Conservation (phyloP, 106 monocot genomes). For the Iris macrosiphon region DNA sequence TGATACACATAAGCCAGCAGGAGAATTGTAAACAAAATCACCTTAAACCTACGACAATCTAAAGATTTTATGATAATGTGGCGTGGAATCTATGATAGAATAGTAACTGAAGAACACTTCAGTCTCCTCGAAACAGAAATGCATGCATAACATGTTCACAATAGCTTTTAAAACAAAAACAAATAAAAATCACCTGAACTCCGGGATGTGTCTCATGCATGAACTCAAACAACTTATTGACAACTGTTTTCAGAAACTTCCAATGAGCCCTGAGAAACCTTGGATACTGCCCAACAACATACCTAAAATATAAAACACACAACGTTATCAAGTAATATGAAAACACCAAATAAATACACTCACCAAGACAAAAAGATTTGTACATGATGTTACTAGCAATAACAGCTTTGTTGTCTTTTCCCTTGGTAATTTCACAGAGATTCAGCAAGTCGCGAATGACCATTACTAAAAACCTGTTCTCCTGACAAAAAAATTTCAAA, state of each 20-base stretch:
- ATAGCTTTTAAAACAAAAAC: background rate
- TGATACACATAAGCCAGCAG: too few relatives aligned
- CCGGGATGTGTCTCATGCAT: constrained; percentile 99
- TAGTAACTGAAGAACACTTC: too few relatives aligned
- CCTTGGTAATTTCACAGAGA: constrained; percentile 98
- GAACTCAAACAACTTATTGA: constrained; percentile 99
- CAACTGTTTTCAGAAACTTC: constrained; percentile 99
- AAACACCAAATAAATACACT: background rate
- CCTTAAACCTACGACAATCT: too few relatives aligned
- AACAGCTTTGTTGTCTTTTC: constrained; percentile 99
- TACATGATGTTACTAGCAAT: constrained; percentile 99
- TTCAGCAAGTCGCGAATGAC: constrained; percentile 95
- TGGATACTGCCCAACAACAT: constrained; percentile 99
- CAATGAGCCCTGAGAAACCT: constrained; percentile 96
- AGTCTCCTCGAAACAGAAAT: too few relatives aligned
- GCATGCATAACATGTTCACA: too few relatives aligned
- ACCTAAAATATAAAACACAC: constrained; percentile 43
- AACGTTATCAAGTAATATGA: constrained; percentile 7
- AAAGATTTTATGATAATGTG: too few relatives aligned
- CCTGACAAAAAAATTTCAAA: too few relatives aligned
- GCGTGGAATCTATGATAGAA: too few relatives aligned
- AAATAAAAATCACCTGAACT: constrained; percentile 71
- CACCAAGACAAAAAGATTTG: background rate
- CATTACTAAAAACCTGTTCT: constrained; percentile 98
- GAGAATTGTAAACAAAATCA: too few relatives aligned